Base-by-base conservation (phyloP, 2,329 filamentous ascomycete genomes). In the Ascochyta fabae region DNA sequence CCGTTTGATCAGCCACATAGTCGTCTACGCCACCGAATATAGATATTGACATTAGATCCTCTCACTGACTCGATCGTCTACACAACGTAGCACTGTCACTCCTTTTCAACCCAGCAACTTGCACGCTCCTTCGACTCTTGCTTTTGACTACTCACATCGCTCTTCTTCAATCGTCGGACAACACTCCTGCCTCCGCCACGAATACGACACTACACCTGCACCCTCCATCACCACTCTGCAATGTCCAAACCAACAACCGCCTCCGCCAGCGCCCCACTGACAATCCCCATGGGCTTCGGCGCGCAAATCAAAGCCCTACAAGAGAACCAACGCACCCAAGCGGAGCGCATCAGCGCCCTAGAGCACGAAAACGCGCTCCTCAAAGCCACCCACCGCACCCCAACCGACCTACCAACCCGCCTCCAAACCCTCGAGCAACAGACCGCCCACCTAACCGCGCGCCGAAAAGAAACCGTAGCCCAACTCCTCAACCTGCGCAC, bases 401-500 rank as follows among this genome's bases (percentile, higher is more conserved):
- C 19, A 1, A 7, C 33, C 4, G 15, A 40, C 0, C 16, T 61
- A 0, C 16, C 44, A 1, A 50, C 51, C 3, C 64, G 61, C 15
- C 33, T 66, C 22, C 19, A 52, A 12, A 42, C 56, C 13, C 43
- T 68, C 0, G 64, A 68, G 48, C 35, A 53, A 7, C 48, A 55
- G 5, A 53, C 57, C 26, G 41, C 26, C 2, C 38, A 53, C 34
- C 49, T 60, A 15, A 15, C 33, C 9, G 26, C 45, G 4, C 65
- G 60, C 6, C 66, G 66, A 38, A 52, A 50, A 8, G 65, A 65
- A 43, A 56, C 61, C 2, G 65, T 65, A 8, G 1, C 39, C 16
- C 58, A 60, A 9, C 58, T 69, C 1, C 35, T 48, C 40, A 69
- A 58, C 34, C 49, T 67, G 26, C 57, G 63, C 15, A 61, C 61